Conservation (phyloP, 805 yeast species). For the Lachancea nothofagi region DNA sequence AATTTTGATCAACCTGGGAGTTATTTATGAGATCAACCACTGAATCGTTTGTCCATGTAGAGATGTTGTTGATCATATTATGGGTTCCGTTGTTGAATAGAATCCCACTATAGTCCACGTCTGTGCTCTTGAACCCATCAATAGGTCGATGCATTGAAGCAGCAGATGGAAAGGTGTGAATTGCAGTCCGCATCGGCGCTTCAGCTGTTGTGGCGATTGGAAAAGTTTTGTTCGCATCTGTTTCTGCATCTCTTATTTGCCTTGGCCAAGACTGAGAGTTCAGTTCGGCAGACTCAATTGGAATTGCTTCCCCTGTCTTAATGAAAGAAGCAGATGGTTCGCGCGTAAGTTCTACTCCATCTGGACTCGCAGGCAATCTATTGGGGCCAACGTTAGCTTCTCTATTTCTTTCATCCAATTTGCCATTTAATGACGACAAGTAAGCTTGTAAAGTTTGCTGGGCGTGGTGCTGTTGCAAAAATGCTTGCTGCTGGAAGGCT, state of each 20-base stretch:
- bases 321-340: neutral
- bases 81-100: conserved; percentile 40
- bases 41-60: conserved; percentile 47
- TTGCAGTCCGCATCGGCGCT: neutral
- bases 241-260: no score
- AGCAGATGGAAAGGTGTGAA: neutral
- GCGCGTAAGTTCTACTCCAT: neutral
- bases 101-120: conserved; percentile 16
- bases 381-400: neutral
- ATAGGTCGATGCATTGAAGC: neutral
- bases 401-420: neutral
- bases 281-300: no score
- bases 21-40: conserved; percentile 19
- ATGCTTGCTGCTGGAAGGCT: conserved; percentile 31
- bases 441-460: conserved; percentile 33
- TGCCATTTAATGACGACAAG: conserved; percentile 22
- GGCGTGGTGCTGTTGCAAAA: conserved; percentile 31
- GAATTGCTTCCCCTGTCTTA: no score
- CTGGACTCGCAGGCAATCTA: neutral
- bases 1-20: conserved; percentile 1
- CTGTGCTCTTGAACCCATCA: neutral
- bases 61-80: conserved; percentile 55
- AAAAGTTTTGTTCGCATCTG: no score
- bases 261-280: no score
- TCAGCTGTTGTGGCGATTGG: no score